These are phyloP conservation scores for Thalia dealbata DNA, from an alignment of 176 grass and related monocot genomes.

Conservation along the genomic window DNA sequence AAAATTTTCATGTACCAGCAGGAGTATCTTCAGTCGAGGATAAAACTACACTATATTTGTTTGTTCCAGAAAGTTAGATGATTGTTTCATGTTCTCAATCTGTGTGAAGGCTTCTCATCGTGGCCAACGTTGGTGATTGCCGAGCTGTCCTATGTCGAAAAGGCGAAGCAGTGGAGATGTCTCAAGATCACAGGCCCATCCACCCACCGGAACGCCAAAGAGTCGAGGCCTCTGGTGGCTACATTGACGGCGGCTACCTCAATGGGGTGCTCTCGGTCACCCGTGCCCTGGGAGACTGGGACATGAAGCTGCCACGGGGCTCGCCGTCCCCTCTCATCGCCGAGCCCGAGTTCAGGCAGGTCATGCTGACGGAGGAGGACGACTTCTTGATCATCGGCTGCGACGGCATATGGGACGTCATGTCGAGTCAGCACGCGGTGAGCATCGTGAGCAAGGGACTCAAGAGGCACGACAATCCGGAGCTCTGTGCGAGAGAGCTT, in stretches of 20 bases:
- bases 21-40: background rate
- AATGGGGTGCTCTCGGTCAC: slow-evolving; percentile 77
- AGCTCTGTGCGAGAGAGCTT: background rate
- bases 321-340: slow-evolving; percentile 56
- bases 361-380: slow-evolving; percentile 25
- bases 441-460: slow-evolving; percentile 7
- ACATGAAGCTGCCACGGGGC: slow-evolving; percentile 51
- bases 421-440: slow-evolving; percentile 9
- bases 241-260: slow-evolving; percentile 73
- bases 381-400: slow-evolving; percentile 10
- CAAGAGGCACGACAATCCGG: slow-evolving; percentile 4
- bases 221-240: slow-evolving; percentile 47
- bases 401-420: slow-evolving; percentile 14
- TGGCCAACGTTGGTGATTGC: slow-evolving; percentile 83
- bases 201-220: slow-evolving; percentile 45
- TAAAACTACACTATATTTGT: background rate
- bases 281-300: slow-evolving; percentile 82
- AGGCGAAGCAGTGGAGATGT: slow-evolving; percentile 68
- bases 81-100: background rate
- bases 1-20: too few species aligned
- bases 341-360: slow-evolving; percentile 58
- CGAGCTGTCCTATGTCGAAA: slow-evolving; percentile 71
- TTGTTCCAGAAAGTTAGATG: too few species aligned
- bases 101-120: slow-evolving; percentile 46
- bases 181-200: slow-evolving; percentile 59